Conservation (phyloP, 805 yeast species). For the Hanseniaspora clermontiae region DNA sequence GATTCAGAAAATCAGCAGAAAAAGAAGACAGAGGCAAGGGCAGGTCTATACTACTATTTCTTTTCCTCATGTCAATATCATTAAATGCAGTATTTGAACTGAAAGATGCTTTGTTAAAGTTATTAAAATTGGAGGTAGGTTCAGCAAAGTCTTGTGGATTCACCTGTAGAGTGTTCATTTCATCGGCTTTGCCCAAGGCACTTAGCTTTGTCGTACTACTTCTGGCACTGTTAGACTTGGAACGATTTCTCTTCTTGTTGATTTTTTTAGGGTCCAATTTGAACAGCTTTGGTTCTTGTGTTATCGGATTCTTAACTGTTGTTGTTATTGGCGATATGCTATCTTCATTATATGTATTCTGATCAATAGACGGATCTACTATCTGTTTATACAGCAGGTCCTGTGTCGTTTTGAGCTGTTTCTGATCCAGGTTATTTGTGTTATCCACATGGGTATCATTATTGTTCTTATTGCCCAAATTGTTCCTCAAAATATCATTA, state of each 20-base stretch:
- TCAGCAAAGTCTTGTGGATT: not conserved
- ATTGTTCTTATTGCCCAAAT: slow-evolving; percentile 12
- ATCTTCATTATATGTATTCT: not conserved
- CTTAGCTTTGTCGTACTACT: not conserved
- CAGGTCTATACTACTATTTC: slow-evolving; percentile 9
- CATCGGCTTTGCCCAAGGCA: not conserved
- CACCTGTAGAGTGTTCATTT: not conserved
- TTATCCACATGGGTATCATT: not conserved
- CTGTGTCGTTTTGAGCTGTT: not conserved
- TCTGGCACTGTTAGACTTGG: not conserved
- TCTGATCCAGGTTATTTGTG: not conserved
- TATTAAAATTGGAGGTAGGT: not conserved
- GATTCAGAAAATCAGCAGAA: not conserved
- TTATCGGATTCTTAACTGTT: slow-evolving; percentile 10
- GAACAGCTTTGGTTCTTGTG: slow-evolving; percentile 4
- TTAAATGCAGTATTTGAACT: not conserved
- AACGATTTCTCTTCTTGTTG: not conserved
- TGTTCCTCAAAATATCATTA: slow-evolving; percentile 15
- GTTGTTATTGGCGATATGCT: slow-evolving; percentile 6
- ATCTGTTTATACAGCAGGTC: not conserved
- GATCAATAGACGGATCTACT: not conserved
- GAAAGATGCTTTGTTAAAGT: not conserved
- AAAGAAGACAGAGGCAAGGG: not conserved
- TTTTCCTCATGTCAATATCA: slow-evolving; percentile 1
- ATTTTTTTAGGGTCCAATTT: slow-evolving; percentile 11